These are phyloP conservation scores for Tetraselmis chui DNA, from an alignment of 139 green algal species.

Conservation along the genomic window DNA sequence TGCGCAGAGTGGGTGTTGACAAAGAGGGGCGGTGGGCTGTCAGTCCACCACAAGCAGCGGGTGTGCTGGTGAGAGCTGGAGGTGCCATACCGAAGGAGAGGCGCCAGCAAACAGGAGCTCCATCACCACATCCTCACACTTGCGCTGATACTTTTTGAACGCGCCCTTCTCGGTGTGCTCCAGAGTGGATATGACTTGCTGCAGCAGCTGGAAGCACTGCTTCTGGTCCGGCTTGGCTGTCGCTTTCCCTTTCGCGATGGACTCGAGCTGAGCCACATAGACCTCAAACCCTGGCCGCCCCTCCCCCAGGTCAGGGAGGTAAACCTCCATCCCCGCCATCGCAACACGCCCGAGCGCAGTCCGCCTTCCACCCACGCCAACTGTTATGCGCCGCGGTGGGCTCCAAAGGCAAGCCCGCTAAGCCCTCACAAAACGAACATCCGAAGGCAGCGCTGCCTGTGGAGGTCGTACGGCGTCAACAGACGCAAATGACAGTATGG, in stretches of 20 bases:
- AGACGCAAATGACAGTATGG: no score
- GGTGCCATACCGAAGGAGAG: conserved; percentile 19
- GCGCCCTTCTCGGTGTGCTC: conserved; percentile 28
- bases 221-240: conserved; percentile 27
- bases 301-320: neutral
- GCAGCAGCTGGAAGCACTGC: conserved; percentile 64
- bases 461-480: no score
- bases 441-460: no score
- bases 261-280: neutral
- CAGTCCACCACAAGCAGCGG: no score
- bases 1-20: neutral
- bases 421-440: no score
- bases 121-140: conserved; percentile 59
- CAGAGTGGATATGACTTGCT: conserved; percentile 64
- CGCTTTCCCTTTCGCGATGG: neutral
- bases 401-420: no score
- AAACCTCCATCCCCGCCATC: neutral
- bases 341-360: no score
- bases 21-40: conserved; percentile 24
- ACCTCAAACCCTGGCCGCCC: neutral
- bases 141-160: conserved; percentile 62
- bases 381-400: no score
- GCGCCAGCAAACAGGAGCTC: conserved; percentile 49
- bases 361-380: no score
- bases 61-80: no score